Evolutionary conservation across 148 eudicot species (phyloP).

Genomic region (Chenopodium formosanum): DNA sequence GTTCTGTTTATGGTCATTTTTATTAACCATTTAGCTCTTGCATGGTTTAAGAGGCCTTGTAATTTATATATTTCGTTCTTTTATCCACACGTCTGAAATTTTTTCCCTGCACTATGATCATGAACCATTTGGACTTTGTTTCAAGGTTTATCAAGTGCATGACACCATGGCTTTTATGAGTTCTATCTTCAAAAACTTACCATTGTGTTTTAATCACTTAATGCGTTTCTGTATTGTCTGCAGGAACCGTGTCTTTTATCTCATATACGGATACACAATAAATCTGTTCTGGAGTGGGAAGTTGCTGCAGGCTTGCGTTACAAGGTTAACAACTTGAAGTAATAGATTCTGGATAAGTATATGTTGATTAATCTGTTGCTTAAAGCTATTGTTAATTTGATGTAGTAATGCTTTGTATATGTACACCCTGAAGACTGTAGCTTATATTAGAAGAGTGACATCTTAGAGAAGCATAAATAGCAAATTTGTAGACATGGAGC

Average conservation of each 20-base stretch:
- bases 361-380: background rate
- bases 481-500: background rate
- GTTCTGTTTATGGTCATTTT: background rate
- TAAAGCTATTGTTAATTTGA: background rate
- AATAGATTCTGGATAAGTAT: slow-evolving; percentile 8
- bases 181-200: background rate
- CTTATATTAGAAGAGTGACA: background rate
- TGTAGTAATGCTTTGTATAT: background rate
- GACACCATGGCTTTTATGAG: too few species aligned
- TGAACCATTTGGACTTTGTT: background rate
- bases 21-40: background rate
- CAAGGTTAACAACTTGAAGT: slow-evolving; percentile 46
- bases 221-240: slow-evolving; percentile 22
- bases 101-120: background rate
- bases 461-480: background rate
- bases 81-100: background rate
- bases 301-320: slow-evolving; percentile 76
- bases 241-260: slow-evolving; percentile 84
- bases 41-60: background rate
- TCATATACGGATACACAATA: slow-evolving; percentile 70
- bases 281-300: slow-evolving; percentile 91
- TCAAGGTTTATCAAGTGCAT: background rate
- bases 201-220: slow-evolving; percentile 2
- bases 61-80: background rate
- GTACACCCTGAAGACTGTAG: background rate